Percentiles rank a stretch among this genome's conserved stretches.
Evolutionary conservation across 73 alveolate species (phyloP).

Genomic region (Paramecium sexaurelia): DNA sequence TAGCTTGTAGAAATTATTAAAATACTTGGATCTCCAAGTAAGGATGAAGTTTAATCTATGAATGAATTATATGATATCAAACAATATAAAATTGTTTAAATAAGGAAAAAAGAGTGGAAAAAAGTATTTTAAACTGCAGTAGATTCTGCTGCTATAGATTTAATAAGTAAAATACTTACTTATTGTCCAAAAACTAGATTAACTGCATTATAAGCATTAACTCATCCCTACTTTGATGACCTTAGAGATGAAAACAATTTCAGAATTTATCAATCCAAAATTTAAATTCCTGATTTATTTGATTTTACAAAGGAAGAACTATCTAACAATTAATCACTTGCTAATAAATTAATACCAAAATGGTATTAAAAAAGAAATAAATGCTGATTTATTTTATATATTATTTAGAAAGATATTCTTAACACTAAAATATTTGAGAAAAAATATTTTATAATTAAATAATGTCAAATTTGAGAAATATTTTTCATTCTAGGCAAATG

Average conservation of each 20-base stretch:
- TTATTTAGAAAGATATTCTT: neutral
- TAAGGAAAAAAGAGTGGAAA: conserved; percentile 41
- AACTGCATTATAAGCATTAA: conserved; percentile 82
- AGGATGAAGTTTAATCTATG: conserved; percentile 71
- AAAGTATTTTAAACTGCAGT: neutral
- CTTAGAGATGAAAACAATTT: conserved; percentile 66
- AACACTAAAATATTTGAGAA: neutral
- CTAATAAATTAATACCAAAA: conserved; percentile 17
- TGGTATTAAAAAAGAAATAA: conserved; percentile 27
- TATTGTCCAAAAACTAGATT: conserved; percentile 84
- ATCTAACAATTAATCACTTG: neutral
- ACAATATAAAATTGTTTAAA: neutral
- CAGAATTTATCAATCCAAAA: neutral
- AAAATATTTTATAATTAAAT: neutral
- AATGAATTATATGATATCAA: conserved; percentile 38
- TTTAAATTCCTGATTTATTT: conserved; percentile 45
- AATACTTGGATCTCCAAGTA: conserved; percentile 68
- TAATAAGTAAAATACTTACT: conserved; percentile 70
- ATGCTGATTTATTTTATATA: neutral
- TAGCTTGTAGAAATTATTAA: conserved; percentile 85
- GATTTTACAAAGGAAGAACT: conserved; percentile 56
- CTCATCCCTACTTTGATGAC: conserved; percentile 95
- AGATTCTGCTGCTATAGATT: conserved; percentile 64
- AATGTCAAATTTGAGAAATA: neutral
- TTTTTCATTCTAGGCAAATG: neutral